Percentiles rank a stretch among this genome's conserved stretches.
These are phyloP conservation scores for Aspergillus homomorphus DNA, from an alignment of 495 filamentous ascomycete species.

Conservation along the genomic window DNA sequence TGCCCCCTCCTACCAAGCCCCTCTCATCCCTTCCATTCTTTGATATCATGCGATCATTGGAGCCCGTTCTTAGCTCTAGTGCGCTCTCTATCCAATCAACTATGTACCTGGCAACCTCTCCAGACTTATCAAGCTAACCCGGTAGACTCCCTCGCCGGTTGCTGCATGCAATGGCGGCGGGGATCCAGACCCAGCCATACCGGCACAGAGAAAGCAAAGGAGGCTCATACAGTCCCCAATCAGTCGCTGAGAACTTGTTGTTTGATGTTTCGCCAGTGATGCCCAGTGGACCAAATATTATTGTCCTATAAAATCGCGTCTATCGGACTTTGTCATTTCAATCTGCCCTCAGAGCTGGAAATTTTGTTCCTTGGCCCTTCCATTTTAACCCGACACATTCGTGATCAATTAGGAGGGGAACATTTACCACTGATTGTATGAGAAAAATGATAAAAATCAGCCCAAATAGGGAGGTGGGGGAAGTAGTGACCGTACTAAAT, in stretches of 20 bases:
- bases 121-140: neutral
- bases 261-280: neutral
- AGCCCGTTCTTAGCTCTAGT: neutral
- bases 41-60: too few relatives aligned
- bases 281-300: neutral
- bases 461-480: too few relatives aligned
- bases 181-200: neutral
- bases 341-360: neutral
- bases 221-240: too few relatives aligned
- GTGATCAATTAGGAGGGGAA: too few relatives aligned
- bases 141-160: neutral
- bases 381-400: too few relatives aligned
- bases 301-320: neutral
- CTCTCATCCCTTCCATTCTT: neutral
- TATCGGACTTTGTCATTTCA: neutral
- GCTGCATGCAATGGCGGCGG: constrained; percentile 1
- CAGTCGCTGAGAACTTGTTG: neutral
- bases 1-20: too few relatives aligned
- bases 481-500: too few relatives aligned
- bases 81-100: neutral
- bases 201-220: too few relatives aligned
- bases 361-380: neutral
- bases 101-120: neutral
- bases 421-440: too few relatives aligned
- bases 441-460: too few relatives aligned